Evolutionary conservation across 495 filamentous ascomycete species (phyloP).

Genomic region (Thermothielavioides terrestris): DNA sequence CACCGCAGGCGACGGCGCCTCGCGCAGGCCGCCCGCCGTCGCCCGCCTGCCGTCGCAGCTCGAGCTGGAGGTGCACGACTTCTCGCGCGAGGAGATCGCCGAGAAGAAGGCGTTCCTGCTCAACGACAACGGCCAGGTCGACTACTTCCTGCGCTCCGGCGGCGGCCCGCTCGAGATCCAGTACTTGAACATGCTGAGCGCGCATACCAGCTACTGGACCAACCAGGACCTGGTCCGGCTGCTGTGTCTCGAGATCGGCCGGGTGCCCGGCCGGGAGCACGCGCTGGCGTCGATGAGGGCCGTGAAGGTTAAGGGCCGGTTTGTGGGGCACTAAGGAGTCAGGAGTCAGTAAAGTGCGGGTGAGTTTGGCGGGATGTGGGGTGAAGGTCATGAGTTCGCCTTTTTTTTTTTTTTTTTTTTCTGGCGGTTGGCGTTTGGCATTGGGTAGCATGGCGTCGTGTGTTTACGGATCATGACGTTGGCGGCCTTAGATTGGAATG

Average conservation of each 20-base stretch:
- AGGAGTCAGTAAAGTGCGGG: not conserved
- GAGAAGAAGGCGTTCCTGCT: slow-evolving; percentile 80
- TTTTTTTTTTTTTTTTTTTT: too few species aligned
- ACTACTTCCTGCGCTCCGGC: slow-evolving; percentile 74
- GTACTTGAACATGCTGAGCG: slow-evolving; percentile 93
- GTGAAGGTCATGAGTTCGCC: not conserved
- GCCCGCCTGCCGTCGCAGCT: slow-evolving; percentile 75
- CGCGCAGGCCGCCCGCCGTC: slow-evolving; percentile 33
- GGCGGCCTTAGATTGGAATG: too few species aligned
- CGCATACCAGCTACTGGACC: slow-evolving; percentile 93
- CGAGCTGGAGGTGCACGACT: slow-evolving; percentile 93
- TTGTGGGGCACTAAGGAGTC: slow-evolving; percentile 1
- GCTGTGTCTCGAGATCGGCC: slow-evolving; percentile 76
- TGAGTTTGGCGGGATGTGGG: not conserved
- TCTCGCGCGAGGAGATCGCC: slow-evolving; percentile 82
- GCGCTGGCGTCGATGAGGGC: slow-evolving; percentile 63
- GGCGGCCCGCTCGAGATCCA: slow-evolving; percentile 83
- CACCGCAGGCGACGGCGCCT: slow-evolving; percentile 3
- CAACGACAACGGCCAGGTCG: slow-evolving; percentile 93
- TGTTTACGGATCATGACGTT: too few species aligned
- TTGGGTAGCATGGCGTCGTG: too few species aligned
- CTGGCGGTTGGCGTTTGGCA: too few species aligned
- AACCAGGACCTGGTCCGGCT: slow-evolving; percentile 78
- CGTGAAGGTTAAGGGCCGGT: slow-evolving; percentile 50
- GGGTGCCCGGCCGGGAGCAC: slow-evolving; percentile 58